Base-by-base conservation (phyloP, 768 basidiomycete genomes). In the Trametes villosa region DNA sequence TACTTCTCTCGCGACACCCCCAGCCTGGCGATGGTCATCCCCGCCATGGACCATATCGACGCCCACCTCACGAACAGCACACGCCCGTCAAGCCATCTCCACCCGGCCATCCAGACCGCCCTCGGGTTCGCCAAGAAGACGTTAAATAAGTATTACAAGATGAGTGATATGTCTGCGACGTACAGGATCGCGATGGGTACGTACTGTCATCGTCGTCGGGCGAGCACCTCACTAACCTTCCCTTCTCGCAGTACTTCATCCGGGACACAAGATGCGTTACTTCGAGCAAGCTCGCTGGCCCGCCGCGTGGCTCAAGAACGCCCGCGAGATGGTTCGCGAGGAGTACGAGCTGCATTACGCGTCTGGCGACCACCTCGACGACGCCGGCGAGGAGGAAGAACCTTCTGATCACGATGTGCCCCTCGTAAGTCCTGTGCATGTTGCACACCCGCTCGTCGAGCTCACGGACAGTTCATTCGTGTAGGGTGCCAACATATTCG, bases 111-210 rank as follows among this genome's bases (percentile, higher is more conserved):
- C 48, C 54, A 60, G 15, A 52, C 68, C 13, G 59, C 73, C 0
- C 36, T 72, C 17, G 36, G 31, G 1, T 24, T 75, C 18, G 70
- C 66, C 0, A 73, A 74, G 57, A 65, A 65, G 33, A 68, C 62
- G 1, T 57, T 76, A 7, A 76, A 77, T 56, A 47, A 61, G 22
- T 77, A 77, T 63, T 76, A 77, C 60, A 50, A 54, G 22, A 30
- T 64, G n/a, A 72, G 71, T 0, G 72, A 77, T 57, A 33, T 54
- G 13, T 74, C 74, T 0, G 68, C 73, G 26, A 59, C 72, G 11
- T 77, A 73, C 57, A 60, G 65, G 1, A 75, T 77, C 49, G 71
- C 73, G 0, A 77, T 76, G 70, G 53, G 76, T 77, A 55, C 1
- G 71, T 69, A 1, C 27, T 44, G 50, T 13, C 6, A 34, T 13